A percentile compares a stretch with the other conserved stretches of the same genome.
Evolutionary conservation across 2,329 filamentous ascomycete genomes (phyloP).

Genomic region (Apiospora phragmitis): DNA sequence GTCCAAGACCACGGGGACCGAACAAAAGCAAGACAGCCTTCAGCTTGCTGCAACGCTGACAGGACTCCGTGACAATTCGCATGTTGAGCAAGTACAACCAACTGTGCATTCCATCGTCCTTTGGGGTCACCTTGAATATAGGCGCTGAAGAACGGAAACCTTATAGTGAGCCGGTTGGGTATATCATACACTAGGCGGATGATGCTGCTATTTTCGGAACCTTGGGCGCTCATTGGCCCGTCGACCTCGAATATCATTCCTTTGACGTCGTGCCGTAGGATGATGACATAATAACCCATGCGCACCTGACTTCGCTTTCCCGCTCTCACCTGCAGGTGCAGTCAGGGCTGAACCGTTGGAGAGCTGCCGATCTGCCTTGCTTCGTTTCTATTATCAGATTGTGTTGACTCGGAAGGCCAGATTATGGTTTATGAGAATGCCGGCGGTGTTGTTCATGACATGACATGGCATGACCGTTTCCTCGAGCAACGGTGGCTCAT

Average conservation of each 20-base stretch:
- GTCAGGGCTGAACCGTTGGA: not conserved
- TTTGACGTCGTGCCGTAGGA: not conserved
- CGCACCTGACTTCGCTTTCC: not conserved
- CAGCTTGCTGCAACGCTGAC: not conserved
- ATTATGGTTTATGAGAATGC: not conserved
- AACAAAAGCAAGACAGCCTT: not conserved
- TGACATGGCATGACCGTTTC: not conserved
- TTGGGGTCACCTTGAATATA: not conserved
- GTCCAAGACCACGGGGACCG: not conserved
- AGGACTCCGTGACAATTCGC: not conserved
- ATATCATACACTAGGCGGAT: not conserved
- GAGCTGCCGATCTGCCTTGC: not conserved
- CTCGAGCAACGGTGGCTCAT: not conserved
- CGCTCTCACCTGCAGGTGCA: not conserved
- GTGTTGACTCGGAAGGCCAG: not conserved
- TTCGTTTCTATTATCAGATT: not conserved
- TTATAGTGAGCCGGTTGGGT: not conserved
- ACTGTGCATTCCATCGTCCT: not conserved
- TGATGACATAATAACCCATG: conserved; percentile 4
- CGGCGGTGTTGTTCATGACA: not conserved
- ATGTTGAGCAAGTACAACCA: not conserved
- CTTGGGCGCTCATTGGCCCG: not conserved
- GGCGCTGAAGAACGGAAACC: not conserved
- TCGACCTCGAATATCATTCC: not conserved
- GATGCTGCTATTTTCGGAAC: not conserved